Evolutionary conservation across 1,284 basidiomycete species (phyloP).

Genomic region (Sporisorium sorghi): DNA sequence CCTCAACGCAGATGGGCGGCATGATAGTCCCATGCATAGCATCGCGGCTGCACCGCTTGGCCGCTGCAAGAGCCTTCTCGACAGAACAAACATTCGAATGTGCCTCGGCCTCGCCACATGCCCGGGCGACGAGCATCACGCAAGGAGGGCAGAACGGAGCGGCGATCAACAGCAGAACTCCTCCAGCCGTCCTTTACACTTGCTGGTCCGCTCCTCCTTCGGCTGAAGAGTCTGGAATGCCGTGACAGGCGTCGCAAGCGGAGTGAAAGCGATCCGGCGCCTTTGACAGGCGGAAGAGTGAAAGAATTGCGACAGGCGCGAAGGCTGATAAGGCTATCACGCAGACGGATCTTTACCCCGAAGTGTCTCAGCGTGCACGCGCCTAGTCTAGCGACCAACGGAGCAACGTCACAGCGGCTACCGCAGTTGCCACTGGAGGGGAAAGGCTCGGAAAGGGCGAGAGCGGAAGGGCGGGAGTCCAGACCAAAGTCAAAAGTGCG

Average conservation of each 20-base stretch:
- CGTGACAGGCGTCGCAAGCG: background rate
- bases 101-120: background rate
- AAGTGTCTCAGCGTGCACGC: background rate
- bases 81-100: too few relatives aligned
- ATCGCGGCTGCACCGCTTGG: background rate
- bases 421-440: background rate
- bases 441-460: background rate
- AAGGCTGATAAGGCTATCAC: background rate
- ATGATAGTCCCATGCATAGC: too few relatives aligned
- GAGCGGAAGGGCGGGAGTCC: background rate
- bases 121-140: too few relatives aligned
- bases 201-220: background rate
- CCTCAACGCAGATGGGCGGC: too few relatives aligned
- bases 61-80: background rate
- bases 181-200: background rate
- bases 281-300: background rate
- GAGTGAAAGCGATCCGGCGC: background rate
- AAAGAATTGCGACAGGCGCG: background rate
- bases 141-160: too few relatives aligned
- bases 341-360: background rate
- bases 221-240: background rate
- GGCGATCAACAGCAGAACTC: background rate
- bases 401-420: background rate
- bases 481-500: conserved; percentile 1
- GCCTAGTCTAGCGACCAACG: background rate